Evolutionary conservation across 148 eudicot genomes (phyloP), one percentile per base, ranked within the genome.

Genomic region (Camellia sinensis): DNA sequence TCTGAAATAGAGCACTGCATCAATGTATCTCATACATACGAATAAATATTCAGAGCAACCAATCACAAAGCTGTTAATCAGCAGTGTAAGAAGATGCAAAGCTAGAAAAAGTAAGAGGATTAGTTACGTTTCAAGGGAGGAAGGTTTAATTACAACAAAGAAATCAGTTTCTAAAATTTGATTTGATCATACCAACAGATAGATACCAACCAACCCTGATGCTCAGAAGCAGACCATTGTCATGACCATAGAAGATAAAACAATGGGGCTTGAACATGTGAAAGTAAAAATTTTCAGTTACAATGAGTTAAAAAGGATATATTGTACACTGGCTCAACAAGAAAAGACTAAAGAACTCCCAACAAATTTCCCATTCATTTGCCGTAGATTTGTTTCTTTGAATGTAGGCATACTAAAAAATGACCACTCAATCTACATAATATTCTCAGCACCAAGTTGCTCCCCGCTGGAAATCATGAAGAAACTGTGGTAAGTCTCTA

Each of bases 361-460:
- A 57, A 81, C 66, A 77, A 54, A 56, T 71, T 75, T 74, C 79
- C 75, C 76, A 81, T 54, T 71, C 78, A 71, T 48, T 46, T 74
- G 43, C 67, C 81, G 48, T 60, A n/a, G 43, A 52, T 68, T 73
- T 54, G 60, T 68, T 73, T 54, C 69, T 63, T 59, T 50, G 77
- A 72, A 74, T 79, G 65, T 69, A 72, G 57, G 62, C 80, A 57
- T 77, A 56, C 71, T 67, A 82, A 84, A 82, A 80, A 71, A 84
- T 67, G 80, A 83, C 80, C 52, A 86, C 84, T 54, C 52, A 56
- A 71, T 78, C 80, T 79, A 79, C 83, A 78, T 81, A 82, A 79
- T 37, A 60, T 72, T 48, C 76, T 18, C 76, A 73, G 77, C 79
- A 52, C 71, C 52, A 52, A 45, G 62, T 48, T 7, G 52, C 67